A percentile compares a stretch with the other conserved stretches of the same genome.
Evolutionary conservation across 441 rosid species (phyloP).

Genomic region (Populus hybrid): DNA sequence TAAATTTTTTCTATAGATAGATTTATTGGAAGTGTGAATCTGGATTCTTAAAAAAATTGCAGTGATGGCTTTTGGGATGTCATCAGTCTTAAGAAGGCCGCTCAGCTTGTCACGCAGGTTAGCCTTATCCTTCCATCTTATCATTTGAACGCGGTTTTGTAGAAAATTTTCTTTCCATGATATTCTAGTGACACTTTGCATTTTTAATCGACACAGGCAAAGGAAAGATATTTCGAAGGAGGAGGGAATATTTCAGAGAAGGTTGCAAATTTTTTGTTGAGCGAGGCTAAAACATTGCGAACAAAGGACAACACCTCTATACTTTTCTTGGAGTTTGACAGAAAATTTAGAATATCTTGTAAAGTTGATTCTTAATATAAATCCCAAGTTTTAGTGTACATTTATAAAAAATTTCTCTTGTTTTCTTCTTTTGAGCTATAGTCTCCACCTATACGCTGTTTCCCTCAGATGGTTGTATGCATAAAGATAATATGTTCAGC

Average conservation of each 20-base stretch:
- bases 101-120: conserved; percentile 76
- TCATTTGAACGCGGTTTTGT: background rate
- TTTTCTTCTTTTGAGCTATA: background rate
- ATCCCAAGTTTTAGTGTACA: conserved; percentile 19
- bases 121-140: conserved; percentile 1
- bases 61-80: conserved; percentile 99
- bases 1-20: background rate
- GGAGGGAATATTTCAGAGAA: conserved; percentile 58
- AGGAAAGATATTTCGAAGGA: conserved; percentile 38
- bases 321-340: conserved; percentile 75
- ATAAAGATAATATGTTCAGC: background rate
- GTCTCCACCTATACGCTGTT: background rate
- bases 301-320: conserved; percentile 96
- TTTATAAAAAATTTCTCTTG: background rate
- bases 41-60: conserved; percentile 25
- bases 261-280: conserved; percentile 69
- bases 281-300: conserved; percentile 79
- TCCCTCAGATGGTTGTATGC: conserved; percentile 19
- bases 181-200: background rate
- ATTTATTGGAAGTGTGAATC: conserved; percentile 9
- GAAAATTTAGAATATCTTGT: conserved; percentile 36
- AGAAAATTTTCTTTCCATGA: background rate
- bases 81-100: conserved; percentile 67
- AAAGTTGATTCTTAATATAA: conserved; percentile 38
- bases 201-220: conserved; percentile 39